phyloP scores from a whole-genome alignment of 345 rosid genomes.

The Lepidium didymum region DNA sequence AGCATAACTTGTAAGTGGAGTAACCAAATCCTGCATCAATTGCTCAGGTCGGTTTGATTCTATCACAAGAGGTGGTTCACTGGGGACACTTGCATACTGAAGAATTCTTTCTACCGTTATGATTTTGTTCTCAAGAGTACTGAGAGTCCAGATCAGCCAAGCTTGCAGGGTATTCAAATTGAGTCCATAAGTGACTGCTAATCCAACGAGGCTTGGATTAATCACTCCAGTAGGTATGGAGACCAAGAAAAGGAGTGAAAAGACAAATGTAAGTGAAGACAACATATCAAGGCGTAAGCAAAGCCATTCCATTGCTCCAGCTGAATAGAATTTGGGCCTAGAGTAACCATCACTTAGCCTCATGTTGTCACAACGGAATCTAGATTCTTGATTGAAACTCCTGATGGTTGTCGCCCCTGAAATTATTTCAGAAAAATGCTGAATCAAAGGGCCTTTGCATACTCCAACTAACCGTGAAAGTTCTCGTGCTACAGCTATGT shows the following conservation, averaged over 20 bases:
- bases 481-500: constrained; percentile 65
- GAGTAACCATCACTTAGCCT: constrained; percentile 58
- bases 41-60: constrained; percentile 45
- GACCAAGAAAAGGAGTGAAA: constrained; percentile 59
- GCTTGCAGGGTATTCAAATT: constrained; percentile 64
- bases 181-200: constrained; percentile 84
- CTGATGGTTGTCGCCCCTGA: constrained; percentile 73
- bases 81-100: constrained; percentile 59
- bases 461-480: constrained; percentile 69
- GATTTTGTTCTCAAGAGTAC: constrained; percentile 67
- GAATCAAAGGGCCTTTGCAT: constrained; percentile 76
- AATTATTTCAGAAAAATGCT: constrained; percentile 79
- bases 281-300: constrained; percentile 69
- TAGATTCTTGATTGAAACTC: constrained; percentile 68
- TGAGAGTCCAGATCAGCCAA: constrained; percentile 58
- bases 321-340: constrained; percentile 50
- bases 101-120: constrained; percentile 85
- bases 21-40: no score
- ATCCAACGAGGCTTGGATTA: constrained; percentile 81
- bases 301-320: constrained; percentile 84
- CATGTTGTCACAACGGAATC: constrained; percentile 58
- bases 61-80: constrained; percentile 70
- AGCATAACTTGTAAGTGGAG: no score
- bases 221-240: constrained; percentile 54
- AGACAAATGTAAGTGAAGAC: constrained; percentile 59